Conservation (phyloP, 257 asterid species). For the Lantana camara region DNA sequence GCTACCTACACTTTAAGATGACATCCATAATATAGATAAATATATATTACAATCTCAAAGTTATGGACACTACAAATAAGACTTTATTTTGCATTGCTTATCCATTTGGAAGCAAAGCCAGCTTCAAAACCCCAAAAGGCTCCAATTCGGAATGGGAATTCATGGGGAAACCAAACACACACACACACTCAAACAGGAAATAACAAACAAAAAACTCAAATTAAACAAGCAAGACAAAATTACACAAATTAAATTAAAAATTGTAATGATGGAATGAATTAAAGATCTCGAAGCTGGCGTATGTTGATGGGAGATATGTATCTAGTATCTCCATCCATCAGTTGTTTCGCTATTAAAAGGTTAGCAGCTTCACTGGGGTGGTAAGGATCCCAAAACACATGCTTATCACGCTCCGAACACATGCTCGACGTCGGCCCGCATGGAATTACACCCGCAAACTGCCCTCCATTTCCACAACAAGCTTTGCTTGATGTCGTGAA, state of each 20-base stretch:
- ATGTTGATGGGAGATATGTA: slow-evolving; percentile 74
- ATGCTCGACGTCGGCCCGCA: slow-evolving; percentile 88
- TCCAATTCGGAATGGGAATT: too few relatives aligned
- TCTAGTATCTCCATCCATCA: slow-evolving; percentile 66
- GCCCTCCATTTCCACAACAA: slow-evolving; percentile 94
- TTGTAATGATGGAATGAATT: background rate
- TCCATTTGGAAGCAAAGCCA: background rate
- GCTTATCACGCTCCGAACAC: slow-evolving; percentile 70
- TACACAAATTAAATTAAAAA: background rate
- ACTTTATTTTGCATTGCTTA: too few relatives aligned
- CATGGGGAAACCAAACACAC: too few relatives aligned
- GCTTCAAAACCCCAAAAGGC: background rate
- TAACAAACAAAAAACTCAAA: too few relatives aligned
- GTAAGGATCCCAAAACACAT: slow-evolving; percentile 94
- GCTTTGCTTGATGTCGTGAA: slow-evolving; percentile 66
- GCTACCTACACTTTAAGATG: too few relatives aligned
- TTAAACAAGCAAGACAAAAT: too few relatives aligned
- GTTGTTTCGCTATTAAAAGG: slow-evolving; percentile 72
- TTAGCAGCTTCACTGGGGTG: slow-evolving; percentile 96
- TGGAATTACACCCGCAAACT: slow-evolving; percentile 79
- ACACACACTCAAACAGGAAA: too few relatives aligned
- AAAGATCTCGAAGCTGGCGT: slow-evolving; percentile 72
- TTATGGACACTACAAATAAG: too few relatives aligned
- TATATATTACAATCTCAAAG: too few relatives aligned
- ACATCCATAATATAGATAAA: too few relatives aligned